Evolutionary conservation across 768 basidiomycete genomes (phyloP).

Genomic region (Tubosaeta sp.): DNA sequence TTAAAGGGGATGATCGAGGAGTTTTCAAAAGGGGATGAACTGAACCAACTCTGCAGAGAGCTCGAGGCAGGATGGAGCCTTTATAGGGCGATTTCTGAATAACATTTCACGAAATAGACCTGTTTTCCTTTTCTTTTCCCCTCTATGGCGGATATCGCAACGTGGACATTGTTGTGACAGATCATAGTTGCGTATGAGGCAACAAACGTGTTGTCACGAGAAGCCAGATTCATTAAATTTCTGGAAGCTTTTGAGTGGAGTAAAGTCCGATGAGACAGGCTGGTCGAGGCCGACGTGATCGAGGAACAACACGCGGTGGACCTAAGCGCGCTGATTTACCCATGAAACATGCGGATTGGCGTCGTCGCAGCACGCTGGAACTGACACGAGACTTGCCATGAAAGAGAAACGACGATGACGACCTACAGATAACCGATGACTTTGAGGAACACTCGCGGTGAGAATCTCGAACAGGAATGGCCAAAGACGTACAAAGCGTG

Average conservation of each 20-base stretch:
- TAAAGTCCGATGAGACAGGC: conserved; percentile 52
- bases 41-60: conserved; percentile 21
- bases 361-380: conserved; percentile 25
- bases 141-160: conserved; percentile 64
- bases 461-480: conserved; percentile 27
- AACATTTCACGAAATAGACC: conserved; percentile 45
- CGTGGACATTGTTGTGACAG: conserved; percentile 66
- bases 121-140: conserved; percentile 31
- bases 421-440: conserved; percentile 26
- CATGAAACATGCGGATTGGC: conserved; percentile 33
- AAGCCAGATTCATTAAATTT: conserved; percentile 59
- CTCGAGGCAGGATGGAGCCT: conserved; percentile 26
- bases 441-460: conserved; percentile 16
- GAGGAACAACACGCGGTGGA: conserved; percentile 60
- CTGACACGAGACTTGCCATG: conserved; percentile 28
- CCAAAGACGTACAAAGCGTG: conserved; percentile 31
- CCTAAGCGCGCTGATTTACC: conserved; percentile 50
- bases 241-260: conserved; percentile 68
- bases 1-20: conserved; percentile 30
- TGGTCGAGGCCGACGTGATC: conserved; percentile 61
- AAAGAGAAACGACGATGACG: conserved; percentile 15
- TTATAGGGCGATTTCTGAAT: conserved; percentile 50
- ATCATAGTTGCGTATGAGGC: conserved; percentile 65
- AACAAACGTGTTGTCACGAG: conserved; percentile 65
- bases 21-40: conserved; percentile 30